These are phyloP conservation scores for Sphaerostilbella broomeana DNA, from an alignment of 2,329 filamentous ascomycete species.

Conservation along the genomic window DNA sequence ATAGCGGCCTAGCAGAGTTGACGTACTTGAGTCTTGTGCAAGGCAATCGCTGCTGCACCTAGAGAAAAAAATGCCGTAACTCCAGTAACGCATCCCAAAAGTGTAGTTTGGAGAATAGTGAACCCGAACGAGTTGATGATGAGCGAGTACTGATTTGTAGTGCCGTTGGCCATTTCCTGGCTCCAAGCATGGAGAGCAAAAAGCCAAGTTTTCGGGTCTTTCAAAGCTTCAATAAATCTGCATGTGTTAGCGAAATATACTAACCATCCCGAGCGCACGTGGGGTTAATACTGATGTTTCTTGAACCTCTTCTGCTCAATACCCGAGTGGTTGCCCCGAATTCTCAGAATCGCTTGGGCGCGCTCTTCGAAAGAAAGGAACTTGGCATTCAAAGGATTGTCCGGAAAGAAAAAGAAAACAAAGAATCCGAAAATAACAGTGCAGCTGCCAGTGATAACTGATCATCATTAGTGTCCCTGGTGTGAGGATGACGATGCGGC, in stretches of 20 bases:
- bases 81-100: constrained; percentile 16
- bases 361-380: constrained; percentile 23
- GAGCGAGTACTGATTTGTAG: constrained; percentile 35
- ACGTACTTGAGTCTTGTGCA: constrained; percentile 8
- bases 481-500: too few relatives aligned
- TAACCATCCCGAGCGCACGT: not conserved
- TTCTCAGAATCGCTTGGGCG: constrained; percentile 25
- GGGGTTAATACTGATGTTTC: constrained; percentile 18
- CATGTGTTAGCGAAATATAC: not conserved
- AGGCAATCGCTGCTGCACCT: constrained; percentile 4
- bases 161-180: constrained; percentile 33
- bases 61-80: constrained; percentile 12
- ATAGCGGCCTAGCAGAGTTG: too few relatives aligned
- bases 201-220: constrained; percentile 25
- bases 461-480: too few relatives aligned
- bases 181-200: constrained; percentile 25
- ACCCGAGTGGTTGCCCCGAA: constrained; percentile 25
- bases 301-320: constrained; percentile 31
- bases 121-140: constrained; percentile 41
- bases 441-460: constrained; percentile 16
- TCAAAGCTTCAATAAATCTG: constrained; percentile 22
- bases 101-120: constrained; percentile 28
- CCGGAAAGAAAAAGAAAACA: constrained; percentile 12
- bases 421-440: constrained; percentile 16
- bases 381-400: constrained; percentile 7